A percentile compares a stretch with the other conserved stretches of the same genome.
Conservation (phyloP, 2,329 filamentous ascomycete genomes). For the Trematosphaeria pertusa region DNA sequence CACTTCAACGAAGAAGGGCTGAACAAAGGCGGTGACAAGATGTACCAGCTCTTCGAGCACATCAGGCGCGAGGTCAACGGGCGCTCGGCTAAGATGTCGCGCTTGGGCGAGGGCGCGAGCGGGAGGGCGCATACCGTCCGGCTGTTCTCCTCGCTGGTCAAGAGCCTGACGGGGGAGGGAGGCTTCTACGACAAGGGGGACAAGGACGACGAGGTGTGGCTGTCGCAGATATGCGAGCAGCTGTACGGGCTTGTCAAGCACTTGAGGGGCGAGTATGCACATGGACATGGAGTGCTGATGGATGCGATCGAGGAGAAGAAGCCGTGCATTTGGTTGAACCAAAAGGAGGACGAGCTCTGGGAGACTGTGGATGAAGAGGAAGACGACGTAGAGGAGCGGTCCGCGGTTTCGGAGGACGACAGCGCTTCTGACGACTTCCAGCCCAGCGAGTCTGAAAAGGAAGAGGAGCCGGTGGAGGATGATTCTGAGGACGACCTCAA, state of each 20-base stretch:
- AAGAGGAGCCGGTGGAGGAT: too few relatives aligned
- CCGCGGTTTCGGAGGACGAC: too few relatives aligned
- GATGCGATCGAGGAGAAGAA: conserved; percentile 1
- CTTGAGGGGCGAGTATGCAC: conserved; percentile 3
- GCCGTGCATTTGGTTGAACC: not conserved
- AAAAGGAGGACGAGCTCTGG: not conserved
- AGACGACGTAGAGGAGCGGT: not conserved
- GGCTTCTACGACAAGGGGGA: not conserved
- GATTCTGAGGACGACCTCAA: too few relatives aligned
- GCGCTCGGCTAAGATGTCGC: not conserved
- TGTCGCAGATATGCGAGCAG: not conserved
- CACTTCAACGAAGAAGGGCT: not conserved
- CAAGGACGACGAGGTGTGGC: not conserved
- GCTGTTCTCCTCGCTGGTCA: not conserved
- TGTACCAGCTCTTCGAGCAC: not conserved
- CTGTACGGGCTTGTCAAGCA: conserved; percentile 1
- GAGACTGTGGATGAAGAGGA: not conserved
- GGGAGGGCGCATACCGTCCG: conserved; percentile 1
- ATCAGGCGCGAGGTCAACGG: conserved; percentile 3
- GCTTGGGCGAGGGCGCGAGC: not conserved
- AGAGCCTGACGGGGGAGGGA: not conserved
- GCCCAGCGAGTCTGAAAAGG: not conserved
- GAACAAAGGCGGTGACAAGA: not conserved
- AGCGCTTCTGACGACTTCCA: not conserved
- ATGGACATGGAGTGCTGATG: conserved; percentile 1